A percentile compares a stretch with the other conserved stretches of the same genome.
Conservation (phyloP, 768 basidiomycete genomes). For the Infundibulicybe gibba region DNA sequence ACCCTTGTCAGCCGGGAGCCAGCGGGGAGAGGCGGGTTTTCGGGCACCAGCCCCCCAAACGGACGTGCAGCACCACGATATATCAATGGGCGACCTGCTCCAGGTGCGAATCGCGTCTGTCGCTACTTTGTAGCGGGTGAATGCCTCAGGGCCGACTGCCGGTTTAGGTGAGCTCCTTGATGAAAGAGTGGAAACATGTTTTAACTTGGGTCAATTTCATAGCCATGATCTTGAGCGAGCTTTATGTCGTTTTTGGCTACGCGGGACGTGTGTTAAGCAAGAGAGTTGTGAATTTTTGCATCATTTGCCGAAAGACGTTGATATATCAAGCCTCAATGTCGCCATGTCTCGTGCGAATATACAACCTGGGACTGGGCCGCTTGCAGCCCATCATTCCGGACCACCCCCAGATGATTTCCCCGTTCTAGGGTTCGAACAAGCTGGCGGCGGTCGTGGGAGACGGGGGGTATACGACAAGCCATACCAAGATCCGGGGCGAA, state of each 20-base stretch:
- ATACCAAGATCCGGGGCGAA: slow-evolving; percentile 80
- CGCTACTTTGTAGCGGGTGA: slow-evolving; percentile 96
- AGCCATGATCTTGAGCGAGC: slow-evolving; percentile 96
- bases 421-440: slow-evolving; percentile 47
- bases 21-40: slow-evolving; percentile 32
- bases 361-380: slow-evolving; percentile 40
- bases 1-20: slow-evolving; percentile 61
- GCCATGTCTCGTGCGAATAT: slow-evolving; percentile 68
- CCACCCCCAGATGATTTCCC: slow-evolving; percentile 71
- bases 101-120: slow-evolving; percentile 80
- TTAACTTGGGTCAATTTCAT: slow-evolving; percentile 6
- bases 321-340: slow-evolving; percentile 64
- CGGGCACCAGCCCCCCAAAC: slow-evolving; percentile 24
- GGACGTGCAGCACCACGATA: slow-evolving; percentile 34
- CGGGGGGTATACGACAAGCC: slow-evolving; percentile 36
- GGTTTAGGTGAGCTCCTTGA: slow-evolving; percentile 74
- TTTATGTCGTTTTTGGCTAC: slow-evolving; percentile 94
- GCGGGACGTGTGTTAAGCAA: slow-evolving; percentile 95
- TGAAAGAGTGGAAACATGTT: background rate
- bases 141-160: slow-evolving; percentile 93
- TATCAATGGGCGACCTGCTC: slow-evolving; percentile 52
- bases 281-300: slow-evolving; percentile 96
- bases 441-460: slow-evolving; percentile 32
- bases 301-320: slow-evolving; percentile 83
- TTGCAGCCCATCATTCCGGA: slow-evolving; percentile 32